Percentiles rank a stretch among this genome's conserved stretches.
Evolutionary conservation across 2,329 filamentous ascomycete genomes (phyloP).

Genomic region (Cordyceps militaris): DNA sequence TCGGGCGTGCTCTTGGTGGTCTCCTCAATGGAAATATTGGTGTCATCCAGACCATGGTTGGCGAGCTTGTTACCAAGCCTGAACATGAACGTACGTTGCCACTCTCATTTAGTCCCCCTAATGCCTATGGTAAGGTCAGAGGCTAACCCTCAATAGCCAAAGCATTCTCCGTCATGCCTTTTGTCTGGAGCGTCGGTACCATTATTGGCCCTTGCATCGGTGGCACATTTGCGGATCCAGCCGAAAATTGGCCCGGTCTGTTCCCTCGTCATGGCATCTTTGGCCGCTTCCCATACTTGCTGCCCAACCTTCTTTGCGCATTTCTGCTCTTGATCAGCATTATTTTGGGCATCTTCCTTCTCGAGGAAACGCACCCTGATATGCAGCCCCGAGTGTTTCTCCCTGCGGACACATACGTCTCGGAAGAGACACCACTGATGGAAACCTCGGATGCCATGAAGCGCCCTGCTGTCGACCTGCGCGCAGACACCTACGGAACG

Average conservation of each 20-base stretch:
- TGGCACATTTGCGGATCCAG: conserved; percentile 75
- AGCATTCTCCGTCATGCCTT: conserved; percentile 88
- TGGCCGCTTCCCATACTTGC: conserved; percentile 72
- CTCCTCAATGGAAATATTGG: conserved; percentile 87
- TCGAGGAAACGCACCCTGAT: conserved; percentile 86
- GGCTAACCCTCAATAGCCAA: conserved; percentile 46
- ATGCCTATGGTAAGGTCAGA: background rate
- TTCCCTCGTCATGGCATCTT: conserved; percentile 68
- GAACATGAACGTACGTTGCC: conserved; percentile 73
- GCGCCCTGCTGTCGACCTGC: conserved; percentile 64
- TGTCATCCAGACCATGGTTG: conserved; percentile 89
- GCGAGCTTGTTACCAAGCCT: conserved; percentile 73
- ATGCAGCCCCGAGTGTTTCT: conserved; percentile 52
- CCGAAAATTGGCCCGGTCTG: conserved; percentile 60
- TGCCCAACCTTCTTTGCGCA: conserved; percentile 84
- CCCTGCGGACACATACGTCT: conserved; percentile 43
- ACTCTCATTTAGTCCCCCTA: too few species aligned
- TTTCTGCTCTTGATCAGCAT: conserved; percentile 71
- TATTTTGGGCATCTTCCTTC: conserved; percentile 67
- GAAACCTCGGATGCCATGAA: conserved; percentile 68
- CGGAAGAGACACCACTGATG: conserved; percentile 67
- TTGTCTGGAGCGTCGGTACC: conserved; percentile 86
- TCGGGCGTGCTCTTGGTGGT: conserved; percentile 70
- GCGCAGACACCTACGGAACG: conserved; percentile 74
- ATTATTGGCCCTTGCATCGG: conserved; percentile 86